Conservation (phyloP, 1,139 yeast species). For the Candida sp. region DNA sequence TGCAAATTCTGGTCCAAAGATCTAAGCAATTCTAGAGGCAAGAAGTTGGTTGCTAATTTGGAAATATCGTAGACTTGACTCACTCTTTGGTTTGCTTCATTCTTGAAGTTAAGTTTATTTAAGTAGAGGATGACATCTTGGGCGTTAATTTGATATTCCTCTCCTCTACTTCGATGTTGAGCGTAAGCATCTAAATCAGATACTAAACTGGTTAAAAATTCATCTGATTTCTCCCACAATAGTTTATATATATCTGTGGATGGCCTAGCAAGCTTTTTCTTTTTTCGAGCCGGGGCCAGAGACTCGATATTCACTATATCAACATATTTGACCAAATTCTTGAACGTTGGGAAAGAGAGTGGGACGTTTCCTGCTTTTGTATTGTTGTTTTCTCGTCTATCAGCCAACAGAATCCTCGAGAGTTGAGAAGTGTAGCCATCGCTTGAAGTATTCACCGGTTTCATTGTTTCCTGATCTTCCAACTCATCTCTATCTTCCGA, state of each 20-base stretch:
- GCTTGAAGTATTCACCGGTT: neutral
- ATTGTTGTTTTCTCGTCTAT: neutral
- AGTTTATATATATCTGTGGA: conserved; percentile 2
- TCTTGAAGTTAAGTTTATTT: conserved; percentile 28
- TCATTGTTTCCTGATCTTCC: neutral
- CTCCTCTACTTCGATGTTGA: conserved; percentile 24
- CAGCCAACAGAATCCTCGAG: neutral
- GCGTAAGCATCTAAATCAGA: conserved; percentile 34
- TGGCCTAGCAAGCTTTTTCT: conserved; percentile 3
- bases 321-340: conserved; percentile 9
- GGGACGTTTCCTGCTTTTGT: conserved; percentile 1
- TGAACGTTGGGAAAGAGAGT: conserved; percentile 4
- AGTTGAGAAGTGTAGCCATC: neutral
- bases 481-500: neutral
- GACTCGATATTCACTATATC: neutral
- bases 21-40: conserved; percentile 37
- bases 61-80: conserved; percentile 22
- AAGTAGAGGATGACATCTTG: conserved; percentile 34
- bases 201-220: conserved; percentile 30
- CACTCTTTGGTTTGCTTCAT: conserved; percentile 13
- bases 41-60: conserved; percentile 28
- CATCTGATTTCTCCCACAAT: conserved; percentile 20
- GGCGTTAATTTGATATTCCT: conserved; percentile 22
- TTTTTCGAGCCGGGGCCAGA: conserved; percentile 3
- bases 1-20: conserved; percentile 31